A percentile compares a stretch with the other conserved stretches of the same genome.
phyloP scores from a whole-genome alignment of 345 rosid genomes.

The Dimocarpus longan region DNA sequence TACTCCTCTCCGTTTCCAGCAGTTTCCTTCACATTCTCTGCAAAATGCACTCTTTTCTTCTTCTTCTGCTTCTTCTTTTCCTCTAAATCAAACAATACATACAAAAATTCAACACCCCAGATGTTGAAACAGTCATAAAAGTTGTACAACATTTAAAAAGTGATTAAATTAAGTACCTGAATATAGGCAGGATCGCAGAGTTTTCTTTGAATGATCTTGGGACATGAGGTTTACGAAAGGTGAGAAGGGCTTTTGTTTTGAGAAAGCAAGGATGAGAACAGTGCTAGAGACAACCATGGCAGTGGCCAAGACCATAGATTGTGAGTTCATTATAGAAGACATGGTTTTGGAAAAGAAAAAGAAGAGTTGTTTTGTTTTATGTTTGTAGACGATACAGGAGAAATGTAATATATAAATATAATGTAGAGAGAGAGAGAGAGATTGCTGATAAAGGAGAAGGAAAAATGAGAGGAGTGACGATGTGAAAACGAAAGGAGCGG shows the following conservation, averaged over 20 bases:
- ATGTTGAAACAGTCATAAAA: conserved; percentile 1
- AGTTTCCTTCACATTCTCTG: conserved; percentile 74
- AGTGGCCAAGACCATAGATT: conserved; percentile 66
- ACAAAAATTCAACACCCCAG: neutral
- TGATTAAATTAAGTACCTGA: conserved; percentile 44
- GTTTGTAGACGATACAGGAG: neutral
- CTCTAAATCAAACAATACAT: conserved; percentile 27
- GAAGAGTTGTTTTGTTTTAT: neutral
- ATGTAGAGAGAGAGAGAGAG: neutral
- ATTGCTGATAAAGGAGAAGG: neutral
- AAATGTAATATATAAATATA: neutral
- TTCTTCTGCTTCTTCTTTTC: conserved; percentile 48
- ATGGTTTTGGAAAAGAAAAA: neutral
- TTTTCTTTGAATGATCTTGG: conserved; percentile 12
- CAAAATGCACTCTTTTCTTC: conserved; percentile 66
- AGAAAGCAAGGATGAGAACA: conserved; percentile 61
- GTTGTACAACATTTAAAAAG: too few relatives aligned
- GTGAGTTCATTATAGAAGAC: conserved; percentile 42
- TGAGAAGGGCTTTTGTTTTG: conserved; percentile 37
- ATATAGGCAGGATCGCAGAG: conserved; percentile 56
- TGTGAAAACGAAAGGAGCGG: too few relatives aligned
- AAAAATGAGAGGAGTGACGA: too few relatives aligned
- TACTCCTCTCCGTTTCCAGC: conserved; percentile 59
- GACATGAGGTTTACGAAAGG: conserved; percentile 31
- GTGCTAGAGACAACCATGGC: conserved; percentile 87